A percentile compares a stretch with the other conserved stretches of the same genome.
These are phyloP conservation scores for Clonostachys chloroleuca DNA, from an alignment of 2,329 filamentous ascomycete genomes.

Conservation along the genomic window DNA sequence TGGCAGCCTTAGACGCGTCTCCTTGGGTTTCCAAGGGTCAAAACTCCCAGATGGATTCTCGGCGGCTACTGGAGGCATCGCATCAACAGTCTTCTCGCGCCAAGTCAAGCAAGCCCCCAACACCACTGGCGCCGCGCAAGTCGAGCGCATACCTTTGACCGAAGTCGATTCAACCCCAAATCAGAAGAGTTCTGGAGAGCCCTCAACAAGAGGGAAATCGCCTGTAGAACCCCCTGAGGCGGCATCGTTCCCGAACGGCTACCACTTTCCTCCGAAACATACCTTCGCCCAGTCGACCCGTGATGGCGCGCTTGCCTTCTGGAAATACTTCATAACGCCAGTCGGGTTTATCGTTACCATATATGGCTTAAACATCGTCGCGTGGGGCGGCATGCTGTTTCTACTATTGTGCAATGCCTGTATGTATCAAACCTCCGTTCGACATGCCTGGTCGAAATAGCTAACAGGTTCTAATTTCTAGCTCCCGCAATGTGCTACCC, in stretches of 20 bases:
- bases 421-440: conserved; percentile 5
- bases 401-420: conserved; percentile 70
- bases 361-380: conserved; percentile 78
- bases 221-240: conserved; percentile 18
- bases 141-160: neutral
- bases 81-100: conserved; percentile 29
- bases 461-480: neutral
- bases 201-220: neutral
- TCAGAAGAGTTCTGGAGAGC: no score
- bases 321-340: conserved; percentile 70
- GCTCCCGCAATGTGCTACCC: conserved; percentile 69
- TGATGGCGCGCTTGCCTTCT: conserved; percentile 57
- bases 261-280: conserved; percentile 60
- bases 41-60: conserved; percentile 41
- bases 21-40: conserved; percentile 36
- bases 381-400: conserved; percentile 91
- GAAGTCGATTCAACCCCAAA: neutral
- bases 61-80: conserved; percentile 39
- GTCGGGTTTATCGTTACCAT: conserved; percentile 73
- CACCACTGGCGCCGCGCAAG: neutral
- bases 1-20: conserved; percentile 22
- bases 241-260: conserved; percentile 55
- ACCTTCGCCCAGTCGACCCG: conserved; percentile 53
- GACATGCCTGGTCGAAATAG: neutral
- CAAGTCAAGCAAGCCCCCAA: conserved; percentile 3